These are phyloP conservation scores for Xylaria sp. DNA, from an alignment of 2,329 filamentous ascomycete genomes.

Conservation along the genomic window DNA sequence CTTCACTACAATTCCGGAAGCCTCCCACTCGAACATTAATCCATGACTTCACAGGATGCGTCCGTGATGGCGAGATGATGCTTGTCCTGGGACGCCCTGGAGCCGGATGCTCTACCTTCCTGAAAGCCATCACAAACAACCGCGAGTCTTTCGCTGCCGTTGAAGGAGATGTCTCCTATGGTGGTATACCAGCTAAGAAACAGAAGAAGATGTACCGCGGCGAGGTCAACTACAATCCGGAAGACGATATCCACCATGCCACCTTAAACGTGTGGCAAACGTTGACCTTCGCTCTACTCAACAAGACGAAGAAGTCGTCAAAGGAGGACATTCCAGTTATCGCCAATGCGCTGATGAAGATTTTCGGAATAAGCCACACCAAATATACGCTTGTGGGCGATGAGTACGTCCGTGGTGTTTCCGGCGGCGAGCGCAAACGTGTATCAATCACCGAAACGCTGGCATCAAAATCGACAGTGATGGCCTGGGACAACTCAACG, in stretches of 20 bases:
- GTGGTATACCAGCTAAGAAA: slow-evolving; percentile 74
- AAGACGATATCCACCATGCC: slow-evolving; percentile 81
- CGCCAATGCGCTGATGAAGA: slow-evolving; percentile 75
- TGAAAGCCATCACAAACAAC: slow-evolving; percentile 80
- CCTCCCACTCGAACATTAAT: slow-evolving; percentile 59
- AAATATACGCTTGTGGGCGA: slow-evolving; percentile 81
- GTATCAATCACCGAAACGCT: slow-evolving; percentile 83
- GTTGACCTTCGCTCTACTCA: slow-evolving; percentile 77
- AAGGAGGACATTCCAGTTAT: slow-evolving; percentile 74
- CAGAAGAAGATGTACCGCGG: slow-evolving; percentile 76
- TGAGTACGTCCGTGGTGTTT: slow-evolving; percentile 76
- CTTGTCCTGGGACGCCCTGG: slow-evolving; percentile 76
- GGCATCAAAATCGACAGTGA: slow-evolving; percentile 77
- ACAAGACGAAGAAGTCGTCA: slow-evolving; percentile 77
- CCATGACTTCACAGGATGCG: slow-evolving; percentile 73
- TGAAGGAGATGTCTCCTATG: slow-evolving; percentile 76
- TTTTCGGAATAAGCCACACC: slow-evolving; percentile 83
- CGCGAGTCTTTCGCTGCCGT: slow-evolving; percentile 73
- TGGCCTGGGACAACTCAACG: slow-evolving; percentile 84
- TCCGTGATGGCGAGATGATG: slow-evolving; percentile 78
- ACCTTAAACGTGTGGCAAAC: slow-evolving; percentile 82
- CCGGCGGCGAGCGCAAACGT: slow-evolving; percentile 83
- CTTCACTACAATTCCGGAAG: slow-evolving; percentile 45
- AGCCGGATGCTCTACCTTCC: slow-evolving; percentile 79
- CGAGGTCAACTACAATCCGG: slow-evolving; percentile 81